Conservation (phyloP, 495 filamentous ascomycete species). For the Penicillium daleae region DNA sequence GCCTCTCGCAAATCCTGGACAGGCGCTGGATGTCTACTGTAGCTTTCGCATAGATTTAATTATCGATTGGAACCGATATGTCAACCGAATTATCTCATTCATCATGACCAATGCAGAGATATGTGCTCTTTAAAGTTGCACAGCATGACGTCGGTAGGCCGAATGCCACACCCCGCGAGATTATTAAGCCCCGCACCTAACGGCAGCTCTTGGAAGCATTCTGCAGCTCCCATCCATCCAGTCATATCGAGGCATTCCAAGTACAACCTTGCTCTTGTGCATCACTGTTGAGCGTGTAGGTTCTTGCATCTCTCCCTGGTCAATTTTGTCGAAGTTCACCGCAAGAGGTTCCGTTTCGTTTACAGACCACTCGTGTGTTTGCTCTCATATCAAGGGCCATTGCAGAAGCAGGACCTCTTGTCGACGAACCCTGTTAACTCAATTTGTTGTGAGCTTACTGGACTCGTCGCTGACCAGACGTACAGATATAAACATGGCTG, state of each 20-base stretch:
- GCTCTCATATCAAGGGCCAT: background rate
- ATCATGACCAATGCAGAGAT: background rate
- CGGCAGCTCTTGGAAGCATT: background rate
- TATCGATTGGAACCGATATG: background rate
- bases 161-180: conserved; percentile 11
- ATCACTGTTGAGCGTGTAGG: background rate
- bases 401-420: background rate
- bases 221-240: background rate
- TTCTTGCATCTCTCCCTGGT: background rate
- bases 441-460: background rate
- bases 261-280: background rate
- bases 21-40: no score
- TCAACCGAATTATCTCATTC: background rate
- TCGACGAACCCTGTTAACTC: background rate
- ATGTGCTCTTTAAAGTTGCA: background rate
- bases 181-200: conserved; percentile 29
- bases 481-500: conserved; percentile 33
- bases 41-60: background rate
- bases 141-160: conserved; percentile 15
- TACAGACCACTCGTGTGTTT: background rate
- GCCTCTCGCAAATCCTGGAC: no score
- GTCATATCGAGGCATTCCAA: background rate
- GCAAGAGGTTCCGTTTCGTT: background rate
- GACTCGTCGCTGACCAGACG: conserved; percentile 5
- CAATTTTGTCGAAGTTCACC: background rate